Evolutionary conservation across 768 basidiomycete species (phyloP).

Genomic region (Hemileccinum rubropunctum): DNA sequence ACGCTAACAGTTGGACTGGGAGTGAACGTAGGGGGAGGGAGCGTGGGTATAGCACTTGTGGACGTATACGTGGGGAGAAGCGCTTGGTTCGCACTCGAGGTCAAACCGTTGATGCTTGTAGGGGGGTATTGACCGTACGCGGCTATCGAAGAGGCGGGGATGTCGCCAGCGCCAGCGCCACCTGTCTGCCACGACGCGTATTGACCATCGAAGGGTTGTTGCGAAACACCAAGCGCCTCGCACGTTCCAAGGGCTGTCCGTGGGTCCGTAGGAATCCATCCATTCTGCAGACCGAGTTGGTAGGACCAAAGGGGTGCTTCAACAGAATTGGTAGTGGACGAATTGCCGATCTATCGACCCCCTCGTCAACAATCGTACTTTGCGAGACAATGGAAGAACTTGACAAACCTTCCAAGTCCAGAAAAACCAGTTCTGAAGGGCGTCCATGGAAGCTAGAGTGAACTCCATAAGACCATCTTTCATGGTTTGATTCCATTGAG

Average conservation of each 20-base stretch:
- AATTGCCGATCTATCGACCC: conserved; percentile 51
- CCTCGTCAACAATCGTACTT: neutral
- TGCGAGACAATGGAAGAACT: neutral
- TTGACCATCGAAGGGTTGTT: conserved; percentile 46
- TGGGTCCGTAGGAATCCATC: conserved; percentile 79
- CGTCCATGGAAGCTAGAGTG: conserved; percentile 61
- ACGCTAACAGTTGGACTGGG: conserved; percentile 38
- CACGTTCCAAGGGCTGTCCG: conserved; percentile 66
- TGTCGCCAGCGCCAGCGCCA: conserved; percentile 50
- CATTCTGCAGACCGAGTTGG: conserved; percentile 63
- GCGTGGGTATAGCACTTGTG: conserved; percentile 54
- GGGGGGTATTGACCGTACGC: conserved; percentile 55
- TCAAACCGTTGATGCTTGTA: conserved; percentile 45
- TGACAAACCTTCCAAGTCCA: conserved; percentile 71
- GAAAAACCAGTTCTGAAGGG: conserved; percentile 66
- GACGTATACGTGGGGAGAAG: conserved; percentile 63
- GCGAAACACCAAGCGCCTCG: conserved; percentile 44
- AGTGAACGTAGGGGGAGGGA: conserved; percentile 55
- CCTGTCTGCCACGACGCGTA: conserved; percentile 71
- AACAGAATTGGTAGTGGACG: conserved; percentile 45
- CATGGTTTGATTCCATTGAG: conserved; percentile 48
- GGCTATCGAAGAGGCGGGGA: conserved; percentile 39
- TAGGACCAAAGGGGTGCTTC: conserved; percentile 69
- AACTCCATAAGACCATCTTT: conserved; percentile 53
- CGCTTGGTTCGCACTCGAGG: conserved; percentile 31